Conservation (phyloP, 2,329 filamentous ascomycete species). For the Cladosporium sphaerospermum region DNA sequence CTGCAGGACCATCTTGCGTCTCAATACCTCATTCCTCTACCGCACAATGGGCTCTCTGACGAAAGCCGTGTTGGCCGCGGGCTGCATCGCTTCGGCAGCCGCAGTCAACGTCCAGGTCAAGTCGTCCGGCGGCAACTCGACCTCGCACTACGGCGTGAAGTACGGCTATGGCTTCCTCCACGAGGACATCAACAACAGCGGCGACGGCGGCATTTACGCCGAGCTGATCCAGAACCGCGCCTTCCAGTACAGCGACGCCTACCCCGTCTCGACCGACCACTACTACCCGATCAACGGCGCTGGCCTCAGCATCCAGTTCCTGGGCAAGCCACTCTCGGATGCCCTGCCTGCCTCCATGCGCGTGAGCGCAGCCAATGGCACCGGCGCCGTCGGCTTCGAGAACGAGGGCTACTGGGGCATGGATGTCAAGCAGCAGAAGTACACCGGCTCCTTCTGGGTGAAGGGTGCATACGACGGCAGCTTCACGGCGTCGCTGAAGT, state of each 20-base stretch:
- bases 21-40: background rate
- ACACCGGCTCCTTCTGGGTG: conserved; percentile 47
- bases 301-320: conserved; percentile 16
- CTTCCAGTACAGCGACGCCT: conserved; percentile 47
- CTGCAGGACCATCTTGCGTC: background rate
- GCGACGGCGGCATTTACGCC: conserved; percentile 67
- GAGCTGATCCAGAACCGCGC: conserved; percentile 65
- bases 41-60: conserved; percentile 6
- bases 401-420: conserved; percentile 35
- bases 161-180: conserved; percentile 12
- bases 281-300: conserved; percentile 20
- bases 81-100: conserved; percentile 13
- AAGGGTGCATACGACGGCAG: conserved; percentile 31
- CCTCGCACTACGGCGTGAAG: conserved; percentile 7
- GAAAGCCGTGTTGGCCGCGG: conserved; percentile 13
- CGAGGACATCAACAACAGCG: conserved; percentile 47
- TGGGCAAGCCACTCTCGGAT: conserved; percentile 20
- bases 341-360: conserved; percentile 22
- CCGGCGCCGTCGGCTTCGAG: conserved; percentile 41
- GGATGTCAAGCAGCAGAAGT: conserved; percentile 41
- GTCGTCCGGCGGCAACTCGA: conserved; percentile 19
- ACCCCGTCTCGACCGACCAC: conserved; percentile 15
- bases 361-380: conserved; percentile 26
- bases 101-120: conserved; percentile 21
- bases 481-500: conserved; percentile 36